Evolutionary conservation across 495 filamentous ascomycete species (phyloP), one percentile per base, ranked within the genome.

Genomic region (Poronia punctata): DNA sequence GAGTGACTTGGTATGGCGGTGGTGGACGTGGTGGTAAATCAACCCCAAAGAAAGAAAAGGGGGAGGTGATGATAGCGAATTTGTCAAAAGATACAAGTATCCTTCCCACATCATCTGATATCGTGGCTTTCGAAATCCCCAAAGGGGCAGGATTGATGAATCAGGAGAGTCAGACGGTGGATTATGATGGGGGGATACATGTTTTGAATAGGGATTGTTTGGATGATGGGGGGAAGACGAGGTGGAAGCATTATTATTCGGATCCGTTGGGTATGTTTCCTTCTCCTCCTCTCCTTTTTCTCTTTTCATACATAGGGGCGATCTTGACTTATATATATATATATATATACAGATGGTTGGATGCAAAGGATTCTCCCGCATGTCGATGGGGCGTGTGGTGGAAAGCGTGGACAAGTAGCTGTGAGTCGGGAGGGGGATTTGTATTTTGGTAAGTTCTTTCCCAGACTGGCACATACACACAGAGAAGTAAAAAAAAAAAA

Each of bases 161-260:
- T 27, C 70, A 74, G 49, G 70, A 74, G 50, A 63, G 62, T 14
- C 67, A 74, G 40, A 56, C 62, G 1, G 66, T 68, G 15, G 68
- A 71, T 19, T 12, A 24, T 5, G 59, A 54, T 0, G 70, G 70
- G 0, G 57, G 66, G 5, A 62, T 73, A 30, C 70, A 72, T 24
- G 68, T 74, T 2, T 38, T 72, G 29, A 73, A 72, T 24, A 48
- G 68, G 0, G 64, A 71, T 24, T 37, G 27, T 8, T 50, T 48
- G 1, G 28, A 52, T 7, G 52, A 50, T 24, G 64, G 62, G 1
- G 50, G 45, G 25, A 42, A 48, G 28, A n/a, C 20, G 28, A 27
- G 47, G 28, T 72, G 70, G 70, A 70, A 65, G 34, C 69, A 72
- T 48, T 71, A 72, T 36, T 67, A 65, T 43, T 41, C 63, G 19